Base-by-base conservation (phyloP, 345 rosid genomes). In the Stellera chamaejasme region DNA sequence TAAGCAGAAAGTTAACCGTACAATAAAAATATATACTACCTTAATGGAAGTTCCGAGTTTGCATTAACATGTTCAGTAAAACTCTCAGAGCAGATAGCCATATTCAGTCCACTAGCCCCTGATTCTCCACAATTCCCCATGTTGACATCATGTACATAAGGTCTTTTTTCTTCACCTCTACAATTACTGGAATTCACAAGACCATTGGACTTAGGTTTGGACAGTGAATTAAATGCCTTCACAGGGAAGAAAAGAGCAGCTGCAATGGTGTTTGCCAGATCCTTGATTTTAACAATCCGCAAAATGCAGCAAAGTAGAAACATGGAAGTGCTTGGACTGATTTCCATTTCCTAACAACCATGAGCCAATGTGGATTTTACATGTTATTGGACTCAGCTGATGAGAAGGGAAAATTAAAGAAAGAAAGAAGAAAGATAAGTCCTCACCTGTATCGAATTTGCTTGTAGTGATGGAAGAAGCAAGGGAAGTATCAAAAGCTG, bases 221-320 rank as follows among this genome's bases (percentile, higher is more conserved):
- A 78, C 56, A 61, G 64, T 57, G 73, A 60, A 58, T 77, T 27
- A 56, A 83, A 85, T 46, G 77, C 84, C 71, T 80, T 90, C 4
- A 77, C 63, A 12, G 82, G 82, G 73, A 79, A 83, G 64, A 94
- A 83, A 76, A 90, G 78, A 48, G 92, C 87, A 72, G 90, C 93
- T 66, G 97, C 90, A 78, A 89, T 77, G 60, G 76, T 74, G 67
- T 94, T 94, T 14, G 95, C 92, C 97, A 94, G 69, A 75, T 94
- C 97, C 79, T 83, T 94, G 73, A 87, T 94, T 75, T 94, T 90
- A 61, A 94, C 88, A 55, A 94, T 80, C 74, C 83, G 88, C 73
- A 94, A 70, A 77, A 94, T 94, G 92, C 96, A 87, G 59, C 93
- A 94, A 65, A 94, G 87, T 64, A 90, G 72, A 73, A 90, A 90